phyloP scores from a whole-genome alignment of 1,139 yeast genomes.

The Geotrichum klebahnii region DNA sequence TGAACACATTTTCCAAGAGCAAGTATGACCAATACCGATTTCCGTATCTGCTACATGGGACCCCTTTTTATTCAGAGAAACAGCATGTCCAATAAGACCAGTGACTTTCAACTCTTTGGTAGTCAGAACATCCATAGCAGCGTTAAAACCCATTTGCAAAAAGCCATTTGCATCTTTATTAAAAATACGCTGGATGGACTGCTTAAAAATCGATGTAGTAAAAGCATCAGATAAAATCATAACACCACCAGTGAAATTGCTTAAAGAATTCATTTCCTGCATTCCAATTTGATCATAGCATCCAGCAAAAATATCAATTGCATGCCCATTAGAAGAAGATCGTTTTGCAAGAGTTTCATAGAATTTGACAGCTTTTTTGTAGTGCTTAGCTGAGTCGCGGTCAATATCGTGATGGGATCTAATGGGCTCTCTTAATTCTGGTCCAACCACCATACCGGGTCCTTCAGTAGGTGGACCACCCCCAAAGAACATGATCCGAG shows the following conservation, averaged over 20 bases:
- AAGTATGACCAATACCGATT: constrained; percentile 88
- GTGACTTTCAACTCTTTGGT: constrained; percentile 80
- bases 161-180: constrained; percentile 78
- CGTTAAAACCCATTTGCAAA: constrained; percentile 68
- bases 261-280: constrained; percentile 82
- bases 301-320: constrained; percentile 88
- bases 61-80: constrained; percentile 37
- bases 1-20: constrained; percentile 79
- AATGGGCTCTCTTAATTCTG: constrained; percentile 89
- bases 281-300: constrained; percentile 95
- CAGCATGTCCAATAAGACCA: constrained; percentile 85
- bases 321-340: constrained; percentile 67
- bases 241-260: constrained; percentile 85
- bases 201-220: constrained; percentile 89
- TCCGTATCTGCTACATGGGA: constrained; percentile 85
- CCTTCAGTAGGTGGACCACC: constrained; percentile 95
- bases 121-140: constrained; percentile 71
- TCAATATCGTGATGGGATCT: constrained; percentile 96
- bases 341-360: constrained; percentile 72
- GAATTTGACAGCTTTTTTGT: constrained; percentile 77
- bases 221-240: constrained; percentile 85
- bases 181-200: constrained; percentile 78
- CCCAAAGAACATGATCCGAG: constrained; percentile 83
- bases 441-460: constrained; percentile 92
- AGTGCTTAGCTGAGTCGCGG: constrained; percentile 83